These are phyloP conservation scores for Simplicillium aogashimaense DNA, from an alignment of 2,329 filamentous ascomycete genomes.

Conservation along the genomic window DNA sequence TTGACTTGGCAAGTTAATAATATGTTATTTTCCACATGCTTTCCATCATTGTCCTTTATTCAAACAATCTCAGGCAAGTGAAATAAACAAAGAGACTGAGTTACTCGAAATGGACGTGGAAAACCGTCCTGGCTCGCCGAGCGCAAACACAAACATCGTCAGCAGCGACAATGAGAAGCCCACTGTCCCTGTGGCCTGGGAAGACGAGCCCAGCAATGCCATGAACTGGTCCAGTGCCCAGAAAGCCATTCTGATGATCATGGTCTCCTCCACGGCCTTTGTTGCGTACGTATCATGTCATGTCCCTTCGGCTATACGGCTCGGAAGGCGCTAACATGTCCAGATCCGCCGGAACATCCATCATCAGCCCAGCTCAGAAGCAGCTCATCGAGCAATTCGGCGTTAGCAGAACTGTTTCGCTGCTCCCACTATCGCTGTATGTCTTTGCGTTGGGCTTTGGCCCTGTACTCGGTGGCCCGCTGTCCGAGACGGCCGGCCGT, in stretches of 20 bases:
- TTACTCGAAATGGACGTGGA: too few species aligned
- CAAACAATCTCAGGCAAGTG: too few species aligned
- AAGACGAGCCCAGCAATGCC: constrained; percentile 33
- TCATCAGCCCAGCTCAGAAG: constrained; percentile 36
- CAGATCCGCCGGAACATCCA: constrained; percentile 43
- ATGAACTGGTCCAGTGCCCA: constrained; percentile 37
- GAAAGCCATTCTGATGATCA: constrained; percentile 28
- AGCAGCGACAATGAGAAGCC: too few species aligned
- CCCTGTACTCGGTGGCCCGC: constrained; percentile 46
- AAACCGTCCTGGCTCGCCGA: too few species aligned
- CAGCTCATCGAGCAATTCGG: constrained; percentile 42
- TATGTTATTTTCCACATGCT: too few species aligned
- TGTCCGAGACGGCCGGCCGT: constrained; percentile 49
- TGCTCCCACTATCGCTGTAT: constrained; percentile 51
- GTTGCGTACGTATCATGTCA: constrained; percentile 23
- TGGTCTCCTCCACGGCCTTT: constrained; percentile 27
- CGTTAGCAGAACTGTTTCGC: constrained; percentile 41
- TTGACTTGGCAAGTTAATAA: too few species aligned
- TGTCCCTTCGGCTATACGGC: constrained; percentile 8
- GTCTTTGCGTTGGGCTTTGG: constrained; percentile 50
- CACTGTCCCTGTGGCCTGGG: constrained; percentile 15
- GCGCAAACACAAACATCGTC: too few species aligned
- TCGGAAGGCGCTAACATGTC: constrained; percentile 2
- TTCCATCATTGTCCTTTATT: too few species aligned
- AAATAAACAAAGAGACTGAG: too few species aligned